A percentile compares a stretch with the other conserved stretches of the same genome.
Evolutionary conservation across 106 monocot genomes (phyloP).

Genomic region (Dioscorea zingiberensis): DNA sequence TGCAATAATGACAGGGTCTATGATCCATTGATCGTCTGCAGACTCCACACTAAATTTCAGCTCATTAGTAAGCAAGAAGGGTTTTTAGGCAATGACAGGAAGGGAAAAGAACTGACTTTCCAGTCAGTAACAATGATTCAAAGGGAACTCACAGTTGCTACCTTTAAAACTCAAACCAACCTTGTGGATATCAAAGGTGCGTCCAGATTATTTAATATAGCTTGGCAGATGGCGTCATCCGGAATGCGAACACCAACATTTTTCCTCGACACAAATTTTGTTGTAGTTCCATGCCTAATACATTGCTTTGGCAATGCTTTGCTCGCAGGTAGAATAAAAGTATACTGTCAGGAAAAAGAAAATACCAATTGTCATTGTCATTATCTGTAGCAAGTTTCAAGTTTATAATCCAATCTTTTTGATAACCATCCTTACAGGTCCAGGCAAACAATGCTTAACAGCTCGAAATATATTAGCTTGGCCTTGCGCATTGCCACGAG

Average conservation of each 20-base stretch:
- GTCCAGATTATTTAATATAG: constrained; percentile 72
- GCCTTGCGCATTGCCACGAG: constrained; percentile 76
- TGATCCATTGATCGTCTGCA: constrained; percentile 68
- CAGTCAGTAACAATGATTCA: neutral
- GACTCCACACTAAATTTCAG: constrained; percentile 72
- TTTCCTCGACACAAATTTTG: constrained; percentile 59
- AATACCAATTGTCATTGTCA: neutral
- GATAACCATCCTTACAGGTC: constrained; percentile 73
- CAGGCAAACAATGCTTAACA: constrained; percentile 84
- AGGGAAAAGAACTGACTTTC: no score
- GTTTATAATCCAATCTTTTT: neutral
- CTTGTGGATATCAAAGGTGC: constrained; percentile 86
- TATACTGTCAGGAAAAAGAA: constrained; percentile 62
- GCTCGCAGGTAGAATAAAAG: constrained; percentile 87
- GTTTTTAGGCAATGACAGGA: neutral
- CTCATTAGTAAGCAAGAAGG: constrained; percentile 12
- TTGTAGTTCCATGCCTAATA: constrained; percentile 49
- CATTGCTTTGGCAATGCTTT: constrained; percentile 93
- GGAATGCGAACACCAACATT: constrained; percentile 89
- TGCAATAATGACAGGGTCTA: constrained; percentile 84
- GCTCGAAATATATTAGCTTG: constrained; percentile 87
- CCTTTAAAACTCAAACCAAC: constrained; percentile 24
- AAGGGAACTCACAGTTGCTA: neutral
- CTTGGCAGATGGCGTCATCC: constrained; percentile 78
- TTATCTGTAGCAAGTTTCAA: neutral